These are phyloP conservation scores for Senna siamea DNA, from an alignment of 306 rosid species.

Conservation along the genomic window DNA sequence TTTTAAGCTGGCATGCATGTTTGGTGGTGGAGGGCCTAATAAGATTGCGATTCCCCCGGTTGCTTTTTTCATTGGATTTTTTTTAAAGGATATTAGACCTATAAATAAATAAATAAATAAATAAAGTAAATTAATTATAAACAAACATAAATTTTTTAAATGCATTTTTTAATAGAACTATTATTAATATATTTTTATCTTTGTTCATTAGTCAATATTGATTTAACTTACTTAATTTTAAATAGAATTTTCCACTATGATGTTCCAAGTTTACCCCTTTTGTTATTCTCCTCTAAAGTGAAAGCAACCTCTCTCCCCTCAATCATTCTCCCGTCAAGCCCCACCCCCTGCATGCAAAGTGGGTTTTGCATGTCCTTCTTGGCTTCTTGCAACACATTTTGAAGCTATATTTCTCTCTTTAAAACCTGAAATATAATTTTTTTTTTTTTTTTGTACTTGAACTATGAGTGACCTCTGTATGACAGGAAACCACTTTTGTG, in stretches of 20 bases:
- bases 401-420: not conserved
- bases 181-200: not conserved
- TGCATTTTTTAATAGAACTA: no score
- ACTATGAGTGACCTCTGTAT: not conserved
- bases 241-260: not conserved
- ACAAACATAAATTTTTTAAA: no score
- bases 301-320: not conserved
- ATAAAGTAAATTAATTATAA: no score
- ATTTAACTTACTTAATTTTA: no score
- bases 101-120: no score
- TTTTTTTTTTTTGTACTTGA: constrained; percentile 4
- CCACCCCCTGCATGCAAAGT: constrained; percentile 9
- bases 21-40: constrained; percentile 33
- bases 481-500: not conserved
- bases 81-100: not conserved
- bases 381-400: constrained; percentile 10
- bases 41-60: constrained; percentile 21
- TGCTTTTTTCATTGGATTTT: not conserved
- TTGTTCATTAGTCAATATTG: not conserved
- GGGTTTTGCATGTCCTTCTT: constrained; percentile 1
- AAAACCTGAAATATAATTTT: not conserved
- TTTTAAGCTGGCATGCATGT: constrained; percentile 22
- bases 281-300: constrained; percentile 16
- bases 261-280: not conserved
- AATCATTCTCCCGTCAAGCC: constrained; percentile 16